Percentiles rank a stretch among this genome's conserved stretches.
Evolutionary conservation across 352 stramenopile genomes (phyloP).

Genomic region (Globisporangium spiculum): DNA sequence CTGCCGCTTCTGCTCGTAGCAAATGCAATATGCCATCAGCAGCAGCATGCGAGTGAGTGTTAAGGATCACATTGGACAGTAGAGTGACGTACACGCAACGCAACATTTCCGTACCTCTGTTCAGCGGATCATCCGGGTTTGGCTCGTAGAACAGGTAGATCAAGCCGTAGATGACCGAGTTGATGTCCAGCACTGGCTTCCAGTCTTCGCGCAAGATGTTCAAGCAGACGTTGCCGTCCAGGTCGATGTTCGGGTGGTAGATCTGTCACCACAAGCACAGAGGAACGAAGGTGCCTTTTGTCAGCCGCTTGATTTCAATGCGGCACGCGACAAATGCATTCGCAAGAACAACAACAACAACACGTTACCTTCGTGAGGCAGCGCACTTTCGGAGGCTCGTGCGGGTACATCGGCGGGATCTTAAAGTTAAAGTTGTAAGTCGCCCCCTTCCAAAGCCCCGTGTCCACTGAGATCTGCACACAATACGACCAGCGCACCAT

Average conservation of each 20-base stretch:
- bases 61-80: not conserved
- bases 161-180: conserved; percentile 98
- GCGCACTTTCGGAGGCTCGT: conserved; percentile 97
- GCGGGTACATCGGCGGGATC: conserved; percentile 95
- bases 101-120: conserved; percentile 63
- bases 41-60: not conserved
- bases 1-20: conserved; percentile 87
- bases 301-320: not conserved
- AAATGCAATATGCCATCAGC: not conserved
- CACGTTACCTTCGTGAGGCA: conserved; percentile 90
- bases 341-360: not conserved
- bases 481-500: conserved; percentile 31
- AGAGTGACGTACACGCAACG: not conserved
- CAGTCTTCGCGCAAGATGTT: conserved; percentile 98
- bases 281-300: not conserved
- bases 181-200: conserved; percentile 99
- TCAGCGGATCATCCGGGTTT: conserved; percentile 98
- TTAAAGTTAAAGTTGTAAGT: conserved; percentile 98
- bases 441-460: conserved; percentile 96
- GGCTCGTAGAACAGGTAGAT: conserved; percentile 99
- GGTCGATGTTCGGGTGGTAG: conserved; percentile 99
- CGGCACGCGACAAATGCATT: not conserved
- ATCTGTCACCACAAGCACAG: conserved; percentile 57
- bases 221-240: conserved; percentile 98
- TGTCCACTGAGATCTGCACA: conserved; percentile 89